Evolutionary conservation across 306 rosid species (phyloP), one percentile per base, ranked within the genome.

Genomic region (Casuarina cunninghamiana): DNA sequence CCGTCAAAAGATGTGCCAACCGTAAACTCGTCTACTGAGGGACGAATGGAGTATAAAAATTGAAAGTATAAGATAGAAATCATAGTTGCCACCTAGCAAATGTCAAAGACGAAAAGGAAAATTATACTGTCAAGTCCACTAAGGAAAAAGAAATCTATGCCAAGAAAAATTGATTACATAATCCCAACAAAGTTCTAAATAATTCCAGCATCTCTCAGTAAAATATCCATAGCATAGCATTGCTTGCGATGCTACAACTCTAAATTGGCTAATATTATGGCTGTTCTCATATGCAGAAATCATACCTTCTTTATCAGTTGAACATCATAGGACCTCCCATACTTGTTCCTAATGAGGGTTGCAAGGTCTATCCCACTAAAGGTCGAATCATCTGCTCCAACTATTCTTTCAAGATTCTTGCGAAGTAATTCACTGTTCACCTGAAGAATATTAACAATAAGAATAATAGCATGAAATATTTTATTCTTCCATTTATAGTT

Each of bases 281-380:
- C 55, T 49, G 63, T 55, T 71, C 58, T 51, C 62, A 65, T 70
- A 49, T 50, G 35, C 3, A 73, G 5, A 73, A 85, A 48, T 8
- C 61, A 57, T 62, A 95, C 98, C 98, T 95, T 92, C 86, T 95
- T 95, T 76, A 95, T 92, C 51, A 95, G 86, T 54, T 87, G 97
- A 76, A 95, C 98, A 77, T 95, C 98, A 50, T 94, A 95, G 61
- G 98, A 95, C 82, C 82, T 95, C 49, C 97, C 98, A 75, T 95
- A 92, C 87, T 91, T 95, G 75, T 92, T 89, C 89, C 98, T 83
- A 26, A 95, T 92, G 71, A 95, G 93, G 79, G 92, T 95, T 73
- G 98, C 98, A 73, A 95, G 90, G 81, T 95, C 98, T 80, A 95
- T 81, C 74, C 98, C 98, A 78, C 89, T 92, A 69, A 95, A 95